These are phyloP conservation scores for Logfia minima DNA, from an alignment of 129 eudicot species.

Conservation along the genomic window DNA sequence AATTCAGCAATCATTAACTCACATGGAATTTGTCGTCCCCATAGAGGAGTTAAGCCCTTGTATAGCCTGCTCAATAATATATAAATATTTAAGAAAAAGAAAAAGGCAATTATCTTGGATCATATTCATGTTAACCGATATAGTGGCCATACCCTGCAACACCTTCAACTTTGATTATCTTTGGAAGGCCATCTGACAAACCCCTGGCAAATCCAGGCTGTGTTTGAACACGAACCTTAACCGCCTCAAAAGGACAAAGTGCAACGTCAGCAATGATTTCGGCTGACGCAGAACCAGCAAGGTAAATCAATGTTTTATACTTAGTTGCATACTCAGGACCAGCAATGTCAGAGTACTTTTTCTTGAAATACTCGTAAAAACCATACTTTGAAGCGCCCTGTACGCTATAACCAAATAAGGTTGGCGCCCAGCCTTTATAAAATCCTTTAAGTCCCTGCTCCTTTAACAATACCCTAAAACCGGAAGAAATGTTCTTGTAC, in stretches of 20 bases:
- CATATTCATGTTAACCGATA: background rate
- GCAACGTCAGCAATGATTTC: constrained; percentile 80
- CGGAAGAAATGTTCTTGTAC: constrained; percentile 71
- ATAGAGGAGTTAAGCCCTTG: constrained; percentile 83
- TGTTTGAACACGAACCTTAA: constrained; percentile 93
- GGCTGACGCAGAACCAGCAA: constrained; percentile 91
- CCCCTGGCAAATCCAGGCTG: constrained; percentile 87
- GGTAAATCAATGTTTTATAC: constrained; percentile 78
- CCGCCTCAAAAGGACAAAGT: constrained; percentile 91
- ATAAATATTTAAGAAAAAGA: background rate
- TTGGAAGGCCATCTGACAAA: constrained; percentile 76
- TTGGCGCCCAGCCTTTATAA: constrained; percentile 91
- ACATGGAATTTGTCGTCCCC: constrained; percentile 98
- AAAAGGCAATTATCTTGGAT: background rate
- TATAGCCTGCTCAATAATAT: constrained; percentile 48
- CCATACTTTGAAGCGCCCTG: constrained; percentile 88
- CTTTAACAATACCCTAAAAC: constrained; percentile 67
- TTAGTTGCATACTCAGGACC: constrained; percentile 86
- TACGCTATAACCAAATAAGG: constrained; percentile 73
- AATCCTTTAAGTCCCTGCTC: constrained; percentile 81
- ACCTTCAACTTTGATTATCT: constrained; percentile 73
- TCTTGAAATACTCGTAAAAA: constrained; percentile 84
- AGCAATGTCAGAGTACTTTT: constrained; percentile 70
- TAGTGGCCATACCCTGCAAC: constrained; percentile 52
- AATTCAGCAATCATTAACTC: constrained; percentile 24